A percentile compares a stretch with the other conserved stretches of the same genome.
Evolutionary conservation across 108 stramenopile species (phyloP).

Genomic region (Stephanodiscus triporus): DNA sequence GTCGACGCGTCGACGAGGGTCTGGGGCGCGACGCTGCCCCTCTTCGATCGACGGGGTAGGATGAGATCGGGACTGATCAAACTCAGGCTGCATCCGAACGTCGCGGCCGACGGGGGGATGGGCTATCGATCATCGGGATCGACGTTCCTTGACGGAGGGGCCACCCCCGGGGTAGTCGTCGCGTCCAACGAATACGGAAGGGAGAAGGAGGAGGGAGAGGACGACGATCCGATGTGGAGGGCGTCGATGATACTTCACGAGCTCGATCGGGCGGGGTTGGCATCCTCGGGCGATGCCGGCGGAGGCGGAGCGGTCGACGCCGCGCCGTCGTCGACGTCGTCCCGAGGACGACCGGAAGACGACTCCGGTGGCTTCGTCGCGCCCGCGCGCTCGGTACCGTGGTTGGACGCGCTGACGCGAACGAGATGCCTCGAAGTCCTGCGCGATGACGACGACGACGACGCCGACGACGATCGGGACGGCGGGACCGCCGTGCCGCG

Average conservation of each 20-base stretch:
- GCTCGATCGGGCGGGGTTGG: constrained; percentile 29
- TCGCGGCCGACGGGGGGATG: constrained; percentile 49
- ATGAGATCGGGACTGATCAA: constrained; percentile 39
- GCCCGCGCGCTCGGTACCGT: constrained; percentile 59
- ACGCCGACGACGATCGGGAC: neutral
- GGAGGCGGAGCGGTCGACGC: neutral
- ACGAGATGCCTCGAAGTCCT: constrained; percentile 64
- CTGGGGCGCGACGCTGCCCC: constrained; percentile 45
- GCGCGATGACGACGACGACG: constrained; percentile 41
- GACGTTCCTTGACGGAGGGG: constrained; percentile 40
- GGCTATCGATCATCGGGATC: constrained; percentile 16
- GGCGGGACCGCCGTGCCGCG: neutral
- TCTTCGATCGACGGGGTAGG: constrained; percentile 34
- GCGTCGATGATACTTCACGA: constrained; percentile 52
- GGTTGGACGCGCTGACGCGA: constrained; percentile 73
- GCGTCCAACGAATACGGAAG: constrained; percentile 4
- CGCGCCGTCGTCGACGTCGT: neutral
- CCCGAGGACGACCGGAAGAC: too few species aligned
- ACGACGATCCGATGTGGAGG: constrained; percentile 49
- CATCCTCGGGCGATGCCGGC: neutral
- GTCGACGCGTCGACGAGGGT: constrained; percentile 7
- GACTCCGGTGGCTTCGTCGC: too few species aligned
- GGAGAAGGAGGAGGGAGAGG: constrained; percentile 24
- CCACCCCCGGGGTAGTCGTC: constrained; percentile 30
- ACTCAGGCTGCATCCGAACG: constrained; percentile 31